Percentiles rank a stretch among this genome's conserved stretches.
These are phyloP conservation scores for Gracilaria domingensis DNA, from an alignment of 23 red algal species.

Conservation along the genomic window DNA sequence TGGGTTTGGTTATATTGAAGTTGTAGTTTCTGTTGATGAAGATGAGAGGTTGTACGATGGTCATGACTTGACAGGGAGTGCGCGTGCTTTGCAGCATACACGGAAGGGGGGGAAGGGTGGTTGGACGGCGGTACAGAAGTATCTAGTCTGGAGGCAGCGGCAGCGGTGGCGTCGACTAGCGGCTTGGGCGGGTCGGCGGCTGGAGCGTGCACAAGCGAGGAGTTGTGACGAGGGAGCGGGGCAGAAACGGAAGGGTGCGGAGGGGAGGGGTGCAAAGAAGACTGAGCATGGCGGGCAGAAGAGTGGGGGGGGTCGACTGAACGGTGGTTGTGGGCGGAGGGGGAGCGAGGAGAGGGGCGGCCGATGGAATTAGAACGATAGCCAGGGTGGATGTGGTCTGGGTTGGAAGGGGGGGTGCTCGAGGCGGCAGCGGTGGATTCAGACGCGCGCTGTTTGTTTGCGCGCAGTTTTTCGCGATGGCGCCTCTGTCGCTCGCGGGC, in stretches of 20 bases:
- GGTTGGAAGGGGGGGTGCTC: neutral
- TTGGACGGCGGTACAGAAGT: slow-evolving; percentile 2
- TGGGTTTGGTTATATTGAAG: neutral
- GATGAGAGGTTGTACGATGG: slow-evolving; percentile 11
- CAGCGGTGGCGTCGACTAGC: slow-evolving; percentile 18
- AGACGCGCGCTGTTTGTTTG: slow-evolving; percentile 1
- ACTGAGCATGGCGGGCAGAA: neutral
- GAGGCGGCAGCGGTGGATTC: neutral
- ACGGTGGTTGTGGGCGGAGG: neutral
- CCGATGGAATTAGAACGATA: neutral
- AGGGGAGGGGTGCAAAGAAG: neutral
- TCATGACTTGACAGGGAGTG: neutral
- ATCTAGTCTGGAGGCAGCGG: slow-evolving; percentile 9
- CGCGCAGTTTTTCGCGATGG: slow-evolving; percentile 34
- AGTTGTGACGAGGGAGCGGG: neutral
- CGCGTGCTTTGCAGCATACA: neutral
- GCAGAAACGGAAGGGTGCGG: neutral
- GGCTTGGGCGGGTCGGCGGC: slow-evolving; percentile 24
- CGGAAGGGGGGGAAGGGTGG: slow-evolving; percentile 12
- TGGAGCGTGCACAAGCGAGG: neutral
- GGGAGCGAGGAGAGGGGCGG: neutral
- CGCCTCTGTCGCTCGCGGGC: slow-evolving; percentile 67
- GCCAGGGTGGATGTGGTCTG: neutral
- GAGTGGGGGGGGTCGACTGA: neutral
- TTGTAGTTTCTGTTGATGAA: slow-evolving; percentile 22